Evolutionary conservation across 2,329 filamentous ascomycete species (phyloP), one percentile per base, ranked within the genome.

Genomic region (Aspergillus neoniger): DNA sequence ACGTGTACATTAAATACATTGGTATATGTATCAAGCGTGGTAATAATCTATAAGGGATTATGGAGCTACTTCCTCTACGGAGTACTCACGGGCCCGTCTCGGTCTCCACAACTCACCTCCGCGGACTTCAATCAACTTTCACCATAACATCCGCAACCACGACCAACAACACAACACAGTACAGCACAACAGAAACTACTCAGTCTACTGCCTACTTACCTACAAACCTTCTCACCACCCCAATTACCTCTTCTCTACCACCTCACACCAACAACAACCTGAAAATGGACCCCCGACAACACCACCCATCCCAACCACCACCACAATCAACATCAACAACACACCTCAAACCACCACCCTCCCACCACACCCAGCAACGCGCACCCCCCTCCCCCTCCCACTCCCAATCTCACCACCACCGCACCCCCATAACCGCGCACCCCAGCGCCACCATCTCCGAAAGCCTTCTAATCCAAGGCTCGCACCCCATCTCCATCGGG

Each of bases 401-500:
- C 52, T 64, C 71, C 14, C 36, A 63, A 30, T 60, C 70, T n/a
- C 62, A 72, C 41, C 60, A 69, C 25, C 68, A 73, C 4, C 71
- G 73, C 56, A 72, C 77, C 7, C 76, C 76, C 30, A 60, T 79
- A 39, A 72, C 72, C 63, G 66, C 72, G 21, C 73, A 77, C 60
- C 67, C 76, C 9, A 73, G 70, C 14, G 69, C 76, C 8, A 77
- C 74, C 36, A 73, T 80, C 62, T 72, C 77, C 57, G 76, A 80
- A 59, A 72, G 71, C 4, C 70, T 70, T 4, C 69, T 74, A 30
- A 73, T 80, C 64, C 76, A 79, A 58, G 95, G 95, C 65, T 87
- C 85, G 2, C 85, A 96, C 73, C 88, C 87, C 1, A 91, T 99
- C 64, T 88, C 86, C 48, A 87, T 98, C 64, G 88, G 88, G 59